These are phyloP conservation scores for Mycogone perniciosa DNA, from an alignment of 2,329 filamentous ascomycete genomes.

Conservation along the genomic window DNA sequence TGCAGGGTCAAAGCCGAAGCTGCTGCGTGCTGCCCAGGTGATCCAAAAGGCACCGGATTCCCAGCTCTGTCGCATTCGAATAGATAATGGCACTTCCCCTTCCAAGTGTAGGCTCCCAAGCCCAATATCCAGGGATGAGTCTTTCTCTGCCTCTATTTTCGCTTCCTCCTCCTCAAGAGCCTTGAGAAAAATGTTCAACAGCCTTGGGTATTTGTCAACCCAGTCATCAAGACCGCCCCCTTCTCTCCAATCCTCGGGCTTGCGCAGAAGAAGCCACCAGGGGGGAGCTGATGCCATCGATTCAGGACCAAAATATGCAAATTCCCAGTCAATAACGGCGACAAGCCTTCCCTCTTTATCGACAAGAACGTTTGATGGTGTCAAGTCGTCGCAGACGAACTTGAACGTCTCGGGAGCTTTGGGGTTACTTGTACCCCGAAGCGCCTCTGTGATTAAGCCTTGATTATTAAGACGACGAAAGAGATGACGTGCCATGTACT, in stretches of 20 bases:
- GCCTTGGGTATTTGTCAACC: slow-evolving; percentile 25
- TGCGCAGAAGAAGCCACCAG: slow-evolving; percentile 33
- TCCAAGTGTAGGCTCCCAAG: not conserved
- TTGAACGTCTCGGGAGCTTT: not conserved
- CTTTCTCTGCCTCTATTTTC: slow-evolving; percentile 4
- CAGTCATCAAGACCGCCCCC: slow-evolving; percentile 23
- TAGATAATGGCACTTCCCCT: slow-evolving; percentile 17
- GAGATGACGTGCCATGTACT: slow-evolving; percentile 28
- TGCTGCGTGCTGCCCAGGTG: slow-evolving; percentile 29
- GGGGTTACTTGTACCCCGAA: slow-evolving; percentile 4
- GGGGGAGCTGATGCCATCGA: slow-evolving; percentile 32
- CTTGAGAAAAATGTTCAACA: slow-evolving; percentile 28
- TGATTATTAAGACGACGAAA: slow-evolving; percentile 24
- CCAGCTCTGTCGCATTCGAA: slow-evolving; percentile 31
- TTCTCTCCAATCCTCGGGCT: slow-evolving; percentile 25
- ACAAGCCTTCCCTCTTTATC: slow-evolving; percentile 22
- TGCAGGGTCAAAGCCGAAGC: slow-evolving; percentile 32
- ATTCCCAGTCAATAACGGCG: slow-evolving; percentile 38
- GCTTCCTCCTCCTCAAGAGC: slow-evolving; percentile 28
- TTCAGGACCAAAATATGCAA: slow-evolving; percentile 27
- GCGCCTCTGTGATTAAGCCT: slow-evolving; percentile 3
- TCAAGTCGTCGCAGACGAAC: slow-evolving; percentile 18
- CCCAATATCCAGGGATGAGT: not conserved
- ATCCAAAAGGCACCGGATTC: slow-evolving; percentile 27
- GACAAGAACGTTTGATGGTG: slow-evolving; percentile 28